Evolutionary conservation across 495 filamentous ascomycete species (phyloP).

Genomic region (Pseudevernia furfuracea): DNA sequence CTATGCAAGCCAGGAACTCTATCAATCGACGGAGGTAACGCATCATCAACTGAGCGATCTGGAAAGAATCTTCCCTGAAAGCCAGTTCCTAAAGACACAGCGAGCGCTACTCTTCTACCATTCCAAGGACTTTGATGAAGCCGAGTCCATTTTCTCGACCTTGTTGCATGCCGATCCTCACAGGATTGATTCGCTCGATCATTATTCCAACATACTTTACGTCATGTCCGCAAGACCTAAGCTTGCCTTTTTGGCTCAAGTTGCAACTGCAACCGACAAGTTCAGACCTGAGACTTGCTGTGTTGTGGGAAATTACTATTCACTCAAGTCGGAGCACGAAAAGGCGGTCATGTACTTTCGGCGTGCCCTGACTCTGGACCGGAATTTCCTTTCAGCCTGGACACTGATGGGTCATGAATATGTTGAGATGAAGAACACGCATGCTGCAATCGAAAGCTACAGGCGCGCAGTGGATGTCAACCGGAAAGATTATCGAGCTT

Average conservation of each 20-base stretch:
- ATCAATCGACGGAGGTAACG: slow-evolving; percentile 64
- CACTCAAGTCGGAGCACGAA: slow-evolving; percentile 84
- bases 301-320: slow-evolving; percentile 96
- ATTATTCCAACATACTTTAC: slow-evolving; percentile 95
- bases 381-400: slow-evolving; percentile 89
- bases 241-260: slow-evolving; percentile 82
- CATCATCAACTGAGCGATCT: slow-evolving; percentile 69
- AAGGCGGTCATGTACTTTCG: slow-evolving; percentile 98
- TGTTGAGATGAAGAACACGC: slow-evolving; percentile 97
- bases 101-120: slow-evolving; percentile 85
- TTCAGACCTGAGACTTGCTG: slow-evolving; percentile 97
- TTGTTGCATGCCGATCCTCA: slow-evolving; percentile 75
- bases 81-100: slow-evolving; percentile 82
- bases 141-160: slow-evolving; percentile 76
- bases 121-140: slow-evolving; percentile 82
- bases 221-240: slow-evolving; percentile 82
- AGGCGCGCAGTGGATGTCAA: slow-evolving; percentile 94
- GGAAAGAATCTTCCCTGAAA: slow-evolving; percentile 72
- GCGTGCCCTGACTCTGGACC: slow-evolving; percentile 88
- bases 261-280: slow-evolving; percentile 83
- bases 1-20: slow-evolving; percentile 81
- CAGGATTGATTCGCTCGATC: slow-evolving; percentile 81
- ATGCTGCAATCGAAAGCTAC: slow-evolving; percentile 96
- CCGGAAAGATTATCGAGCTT: slow-evolving; percentile 92
- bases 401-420: slow-evolving; percentile 99